Conservation (phyloP, 1,284 basidiomycete species). For the Dichomitus squalens region DNA sequence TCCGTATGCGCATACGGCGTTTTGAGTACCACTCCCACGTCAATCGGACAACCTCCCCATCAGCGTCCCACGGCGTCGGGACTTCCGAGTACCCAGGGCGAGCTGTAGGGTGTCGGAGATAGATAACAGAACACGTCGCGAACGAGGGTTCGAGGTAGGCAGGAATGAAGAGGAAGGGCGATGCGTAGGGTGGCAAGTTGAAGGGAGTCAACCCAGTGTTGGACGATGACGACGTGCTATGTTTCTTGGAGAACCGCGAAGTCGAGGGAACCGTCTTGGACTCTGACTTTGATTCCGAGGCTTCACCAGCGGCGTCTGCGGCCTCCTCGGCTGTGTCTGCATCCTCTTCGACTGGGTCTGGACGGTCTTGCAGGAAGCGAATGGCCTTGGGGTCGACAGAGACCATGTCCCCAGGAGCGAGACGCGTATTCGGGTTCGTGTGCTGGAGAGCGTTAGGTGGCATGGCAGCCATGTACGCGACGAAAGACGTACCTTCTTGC, state of each 20-base stretch:
- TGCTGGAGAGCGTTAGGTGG: conserved; percentile 50
- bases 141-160: conserved; percentile 94
- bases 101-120: conserved; percentile 95
- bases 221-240: not conserved
- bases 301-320: conserved; percentile 1
- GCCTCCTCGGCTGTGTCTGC: conserved; percentile 15
- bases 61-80: conserved; percentile 91
- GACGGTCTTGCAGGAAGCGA: conserved; percentile 62
- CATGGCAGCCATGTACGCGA: not conserved
- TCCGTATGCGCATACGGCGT: conserved; percentile 71
- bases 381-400: conserved; percentile 86
- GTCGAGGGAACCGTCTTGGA: not conserved
- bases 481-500: conserved; percentile 68
- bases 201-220: conserved; percentile 65
- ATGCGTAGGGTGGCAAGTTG: conserved; percentile 84
- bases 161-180: conserved; percentile 94
- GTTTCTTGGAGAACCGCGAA: conserved; percentile 7
- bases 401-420: conserved; percentile 95
- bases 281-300: conserved; percentile 6
- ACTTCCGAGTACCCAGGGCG: conserved; percentile 92
- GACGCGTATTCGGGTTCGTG: conserved; percentile 83
- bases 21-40: conserved; percentile 93
- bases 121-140: conserved; percentile 90
- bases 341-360: conserved; percentile 26
- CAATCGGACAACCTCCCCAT: conserved; percentile 84